Conservation (phyloP, 371 early-diverging fungal genomes). For the Neoconidiobolus thromboides region DNA sequence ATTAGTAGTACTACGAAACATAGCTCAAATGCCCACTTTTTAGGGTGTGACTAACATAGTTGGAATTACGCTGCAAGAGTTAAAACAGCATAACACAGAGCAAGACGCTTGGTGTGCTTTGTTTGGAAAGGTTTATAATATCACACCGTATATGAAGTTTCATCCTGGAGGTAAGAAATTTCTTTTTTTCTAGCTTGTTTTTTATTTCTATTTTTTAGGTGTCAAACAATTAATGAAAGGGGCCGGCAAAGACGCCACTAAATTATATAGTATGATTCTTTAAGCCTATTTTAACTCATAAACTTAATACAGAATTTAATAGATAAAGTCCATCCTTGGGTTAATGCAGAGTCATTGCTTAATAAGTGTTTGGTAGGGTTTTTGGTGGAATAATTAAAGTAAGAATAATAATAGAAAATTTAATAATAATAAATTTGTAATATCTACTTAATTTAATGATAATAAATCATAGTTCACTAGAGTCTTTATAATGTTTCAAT, state of each 20-base stretch:
- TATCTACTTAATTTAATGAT: no score
- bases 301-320: constrained; percentile 1
- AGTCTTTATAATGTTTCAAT: no score
- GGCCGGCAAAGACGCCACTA: constrained; percentile 89
- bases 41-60: constrained; percentile 33
- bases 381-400: constrained; percentile 11
- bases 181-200: not conserved
- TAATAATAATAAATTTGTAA: no score
- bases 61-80: constrained; percentile 51
- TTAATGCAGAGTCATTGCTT: constrained; percentile 67
- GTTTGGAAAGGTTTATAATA: constrained; percentile 84
- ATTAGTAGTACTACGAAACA: not conserved
- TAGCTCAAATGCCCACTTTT: not conserved
- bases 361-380: constrained; percentile 74
- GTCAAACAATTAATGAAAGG: constrained; percentile 72
- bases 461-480: no score
- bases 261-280: constrained; percentile 47
- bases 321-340: constrained; percentile 85
- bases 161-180: constrained; percentile 80
- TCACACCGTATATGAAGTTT: constrained; percentile 81
- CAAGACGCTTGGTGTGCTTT: constrained; percentile 90
- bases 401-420: no score
- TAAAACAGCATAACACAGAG: constrained; percentile 50
- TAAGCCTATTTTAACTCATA: constrained; percentile 8
- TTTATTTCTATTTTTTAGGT: constrained; percentile 10